Base-by-base conservation (phyloP, 306 rosid species). In the Carpinus fangiana region DNA sequence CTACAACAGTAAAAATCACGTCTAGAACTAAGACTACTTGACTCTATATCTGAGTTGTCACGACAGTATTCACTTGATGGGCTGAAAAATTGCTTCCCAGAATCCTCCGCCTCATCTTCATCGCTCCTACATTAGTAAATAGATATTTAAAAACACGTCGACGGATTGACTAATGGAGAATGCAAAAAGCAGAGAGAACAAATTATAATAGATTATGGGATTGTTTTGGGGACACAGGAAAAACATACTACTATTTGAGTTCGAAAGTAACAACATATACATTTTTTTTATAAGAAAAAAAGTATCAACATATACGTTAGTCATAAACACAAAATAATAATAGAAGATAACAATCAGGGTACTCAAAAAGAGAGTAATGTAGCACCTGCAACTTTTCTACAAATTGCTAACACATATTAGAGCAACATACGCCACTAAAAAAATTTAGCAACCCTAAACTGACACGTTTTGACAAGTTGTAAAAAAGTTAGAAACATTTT, bases 21-120 rank as follows among this genome's bases (percentile, higher is more conserved):
- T 83, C 93, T 90, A 87, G 85, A 91, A 82, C 90, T 95, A 90
- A 88, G 78, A 85, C 92, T 95, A 95, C 81, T 75, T 64, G 92
- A 89, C 82, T 89, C 93, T 89, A 88, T 68, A 76, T 89, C 98
- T 59, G 90, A 85, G 88, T 81, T 78, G 83, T 86, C 81, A 69
- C 87, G 91, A 60, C 83, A 84, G 80, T 89, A 93, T 84, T 90
- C 94, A 93, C 88, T 88, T 21, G 89, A 86, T 76, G 88, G 94
- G 86, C 94, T 82, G 85, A 76, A 85, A 81, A 80, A 76, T 81
- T 84, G 92, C 89, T 87, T 93, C 80, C 80, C 89, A 52, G 87
- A 90, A 84, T 93, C 91, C 79, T 86, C 96, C 12, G 64, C 81
- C 82, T 89, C 92, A 48, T 95, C 97, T 78, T 90, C 97, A 60